Evolutionary conservation across 2,329 filamentous ascomycete genomes (phyloP).

Genomic region (Chaetomiaceae sp.): DNA sequence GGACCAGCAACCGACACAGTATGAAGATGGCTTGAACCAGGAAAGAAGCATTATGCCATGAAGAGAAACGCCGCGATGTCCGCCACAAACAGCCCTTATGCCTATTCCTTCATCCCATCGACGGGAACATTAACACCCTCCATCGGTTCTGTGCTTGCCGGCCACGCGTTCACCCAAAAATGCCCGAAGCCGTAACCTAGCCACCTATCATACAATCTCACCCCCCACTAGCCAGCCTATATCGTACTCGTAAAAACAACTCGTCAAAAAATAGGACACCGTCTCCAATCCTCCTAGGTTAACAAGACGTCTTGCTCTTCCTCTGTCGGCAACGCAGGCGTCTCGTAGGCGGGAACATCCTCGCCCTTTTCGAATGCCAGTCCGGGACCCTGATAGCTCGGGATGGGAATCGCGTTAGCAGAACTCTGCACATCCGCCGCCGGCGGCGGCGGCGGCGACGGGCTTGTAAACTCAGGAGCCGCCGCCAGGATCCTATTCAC

Average conservation of each 20-base stretch:
- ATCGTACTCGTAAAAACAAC: background rate
- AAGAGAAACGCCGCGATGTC: no score
- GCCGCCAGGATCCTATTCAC: constrained; percentile 24
- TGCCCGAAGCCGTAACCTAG: no score
- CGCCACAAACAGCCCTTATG: no score
- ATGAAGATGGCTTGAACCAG: no score
- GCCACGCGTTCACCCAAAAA: background rate
- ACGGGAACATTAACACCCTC: background rate
- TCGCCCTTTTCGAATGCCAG: constrained; percentile 48
- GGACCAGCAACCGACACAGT: no score
- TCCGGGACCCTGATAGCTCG: constrained; percentile 46
- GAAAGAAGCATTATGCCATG: no score
- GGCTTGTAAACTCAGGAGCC: constrained; percentile 16
- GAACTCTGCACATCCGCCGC: background rate
- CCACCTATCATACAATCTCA: background rate
- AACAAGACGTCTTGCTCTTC: constrained; percentile 38
- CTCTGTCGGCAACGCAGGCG: constrained; percentile 34
- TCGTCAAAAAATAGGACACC: constrained; percentile 12
- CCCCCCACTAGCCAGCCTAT: background rate
- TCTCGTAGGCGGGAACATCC: constrained; percentile 32
- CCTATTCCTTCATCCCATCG: no score
- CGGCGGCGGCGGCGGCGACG: background rate
- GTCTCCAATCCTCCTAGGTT: constrained; percentile 24
- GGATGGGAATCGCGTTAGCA: constrained; percentile 24
- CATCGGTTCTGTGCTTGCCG: background rate